These are phyloP conservation scores for Phialophora chinensis DNA, from an alignment of 2,329 filamentous ascomycete genomes.

Conservation along the genomic window DNA sequence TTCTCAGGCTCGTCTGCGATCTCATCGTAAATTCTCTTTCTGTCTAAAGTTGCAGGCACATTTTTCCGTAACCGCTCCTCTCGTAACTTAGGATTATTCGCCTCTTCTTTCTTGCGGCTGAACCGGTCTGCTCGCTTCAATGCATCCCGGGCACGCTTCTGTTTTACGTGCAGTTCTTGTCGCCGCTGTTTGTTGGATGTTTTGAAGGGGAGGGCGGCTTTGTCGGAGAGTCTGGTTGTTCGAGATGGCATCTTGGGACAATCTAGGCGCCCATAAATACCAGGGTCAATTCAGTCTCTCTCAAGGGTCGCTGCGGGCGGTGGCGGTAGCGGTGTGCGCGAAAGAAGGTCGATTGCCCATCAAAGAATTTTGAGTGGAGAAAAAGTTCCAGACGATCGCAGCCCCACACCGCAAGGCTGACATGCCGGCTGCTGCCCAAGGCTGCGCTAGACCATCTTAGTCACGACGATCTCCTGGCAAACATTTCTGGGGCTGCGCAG, in stretches of 20 bases:
- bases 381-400: neutral
- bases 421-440: neutral
- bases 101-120: constrained; percentile 81
- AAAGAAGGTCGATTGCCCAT: neutral
- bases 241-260: constrained; percentile 53
- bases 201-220: constrained; percentile 56
- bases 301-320: neutral
- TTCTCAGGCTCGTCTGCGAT: constrained; percentile 61
- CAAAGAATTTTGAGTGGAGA: constrained; percentile 17
- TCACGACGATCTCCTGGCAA: neutral
- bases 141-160: constrained; percentile 77
- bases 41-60: constrained; percentile 79
- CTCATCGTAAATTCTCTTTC: constrained; percentile 89
- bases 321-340: neutral
- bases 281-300: neutral
- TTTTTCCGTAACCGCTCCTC: constrained; percentile 77
- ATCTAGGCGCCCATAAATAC: neutral
- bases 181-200: constrained; percentile 79
- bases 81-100: constrained; percentile 77
- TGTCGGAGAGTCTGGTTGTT: constrained; percentile 36
- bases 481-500: neutral
- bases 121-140: constrained; percentile 77
- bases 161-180: constrained; percentile 76
- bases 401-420: constrained; percentile 15
- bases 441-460: constrained; percentile 8